phyloP scores from a whole-genome alignment of 768 basidiomycete species.

The Xerocomus potaroensis region DNA sequence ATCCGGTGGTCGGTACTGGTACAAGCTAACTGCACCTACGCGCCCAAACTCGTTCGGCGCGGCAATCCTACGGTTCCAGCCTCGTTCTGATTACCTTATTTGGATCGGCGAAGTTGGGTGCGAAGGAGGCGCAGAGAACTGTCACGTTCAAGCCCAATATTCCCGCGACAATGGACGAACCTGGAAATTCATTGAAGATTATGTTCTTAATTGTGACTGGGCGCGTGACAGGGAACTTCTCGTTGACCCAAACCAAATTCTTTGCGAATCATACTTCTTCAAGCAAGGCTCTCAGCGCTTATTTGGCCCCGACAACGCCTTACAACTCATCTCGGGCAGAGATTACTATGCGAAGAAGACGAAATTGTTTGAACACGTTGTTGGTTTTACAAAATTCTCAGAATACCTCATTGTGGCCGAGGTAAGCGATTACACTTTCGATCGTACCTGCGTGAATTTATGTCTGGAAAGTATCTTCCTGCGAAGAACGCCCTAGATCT shows the following conservation, averaged over 20 bases:
- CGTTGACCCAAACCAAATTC: constrained; percentile 81
- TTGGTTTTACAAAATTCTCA: constrained; percentile 95
- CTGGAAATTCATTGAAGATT: constrained; percentile 78
- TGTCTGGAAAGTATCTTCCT: constrained; percentile 43
- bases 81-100: constrained; percentile 77
- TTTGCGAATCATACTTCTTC: constrained; percentile 84
- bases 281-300: constrained; percentile 76
- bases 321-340: constrained; percentile 75
- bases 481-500: constrained; percentile 63
- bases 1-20: constrained; percentile 75
- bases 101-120: constrained; percentile 85
- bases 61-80: constrained; percentile 83
- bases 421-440: constrained; percentile 42
- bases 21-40: constrained; percentile 49
- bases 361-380: constrained; percentile 80
- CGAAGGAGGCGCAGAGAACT: constrained; percentile 41
- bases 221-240: constrained; percentile 74
- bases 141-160: constrained; percentile 74
- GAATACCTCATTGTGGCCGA: constrained; percentile 96
- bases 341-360: constrained; percentile 68
- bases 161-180: constrained; percentile 69
- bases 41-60: constrained; percentile 78
- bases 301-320: constrained; percentile 53
- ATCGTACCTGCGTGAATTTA: constrained; percentile 20
- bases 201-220: constrained; percentile 91